Percentiles rank a stretch among this genome's conserved stretches.
These are phyloP conservation scores for Astrothelium macrocarpum DNA, from an alignment of 495 filamentous ascomycete genomes.

Conservation along the genomic window DNA sequence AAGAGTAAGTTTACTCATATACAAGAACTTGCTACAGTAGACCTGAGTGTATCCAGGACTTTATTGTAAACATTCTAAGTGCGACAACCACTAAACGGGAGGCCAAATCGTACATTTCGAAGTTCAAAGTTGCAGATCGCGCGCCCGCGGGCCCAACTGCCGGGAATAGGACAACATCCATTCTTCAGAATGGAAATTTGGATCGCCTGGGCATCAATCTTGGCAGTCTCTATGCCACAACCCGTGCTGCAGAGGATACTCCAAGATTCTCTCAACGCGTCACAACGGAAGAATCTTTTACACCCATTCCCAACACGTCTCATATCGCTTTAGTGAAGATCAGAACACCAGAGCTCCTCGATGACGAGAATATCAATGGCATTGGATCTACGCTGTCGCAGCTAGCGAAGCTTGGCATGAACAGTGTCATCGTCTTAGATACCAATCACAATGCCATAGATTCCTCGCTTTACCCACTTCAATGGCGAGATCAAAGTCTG, in stretches of 20 bases:
- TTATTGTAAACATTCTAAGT: constrained; percentile 45
- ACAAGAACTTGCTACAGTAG: not conserved
- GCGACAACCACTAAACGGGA: constrained; percentile 84
- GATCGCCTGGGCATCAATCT: constrained; percentile 43
- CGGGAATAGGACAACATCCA: not conserved
- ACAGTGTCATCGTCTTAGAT: constrained; percentile 73
- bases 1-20: not conserved
- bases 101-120: constrained; percentile 76
- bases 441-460: constrained; percentile 35
- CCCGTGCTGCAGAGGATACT: constrained; percentile 50
- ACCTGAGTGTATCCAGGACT: not conserved
- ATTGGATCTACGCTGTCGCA: constrained; percentile 77
- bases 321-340: constrained; percentile 86
- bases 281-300: constrained; percentile 28
- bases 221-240: constrained; percentile 51
- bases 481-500: constrained; percentile 34
- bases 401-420: constrained; percentile 68
- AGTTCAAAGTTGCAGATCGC: constrained; percentile 42
- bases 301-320: constrained; percentile 41
- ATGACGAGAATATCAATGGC: constrained; percentile 58
- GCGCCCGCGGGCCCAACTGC: constrained; percentile 26
- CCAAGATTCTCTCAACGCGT: constrained; percentile 51
- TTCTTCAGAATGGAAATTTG: constrained; percentile 7
- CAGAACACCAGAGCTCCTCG: constrained; percentile 56
- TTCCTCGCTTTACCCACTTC: not conserved